These are phyloP conservation scores for Piromyces sp. DNA, from an alignment of 192 early-diverging fungal species.

Conservation along the genomic window DNA sequence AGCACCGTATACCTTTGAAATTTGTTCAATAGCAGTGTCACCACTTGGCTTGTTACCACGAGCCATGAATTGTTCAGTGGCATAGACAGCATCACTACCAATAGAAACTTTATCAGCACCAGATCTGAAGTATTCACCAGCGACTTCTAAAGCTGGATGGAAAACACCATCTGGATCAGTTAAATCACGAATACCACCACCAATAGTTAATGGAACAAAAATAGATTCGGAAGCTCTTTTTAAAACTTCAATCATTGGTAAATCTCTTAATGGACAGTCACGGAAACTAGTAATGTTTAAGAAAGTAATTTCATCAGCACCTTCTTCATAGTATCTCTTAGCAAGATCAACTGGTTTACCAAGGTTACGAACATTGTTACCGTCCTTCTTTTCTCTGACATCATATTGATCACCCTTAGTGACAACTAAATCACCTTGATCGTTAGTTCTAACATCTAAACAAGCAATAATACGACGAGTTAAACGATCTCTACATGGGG, in stretches of 20 bases:
- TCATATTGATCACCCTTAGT: slow-evolving; percentile 99
- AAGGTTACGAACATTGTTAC: slow-evolving; percentile 71
- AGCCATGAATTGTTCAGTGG: slow-evolving; percentile 65
- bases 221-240: slow-evolving; percentile 67
- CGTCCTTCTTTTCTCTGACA: slow-evolving; percentile 55
- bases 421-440: slow-evolving; percentile 91
- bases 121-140: slow-evolving; percentile 93
- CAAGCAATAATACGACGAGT: slow-evolving; percentile 91
- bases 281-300: slow-evolving; percentile 98
- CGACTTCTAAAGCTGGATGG: slow-evolving; percentile 87
- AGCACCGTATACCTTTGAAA: slow-evolving; percentile 80
- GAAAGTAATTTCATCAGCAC: slow-evolving; percentile 96
- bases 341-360: slow-evolving; percentile 95
- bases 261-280: slow-evolving; percentile 69
- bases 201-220: slow-evolving; percentile 98
- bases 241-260: slow-evolving; percentile 92
- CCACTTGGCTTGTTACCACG: slow-evolving; percentile 36
- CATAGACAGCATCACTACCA: slow-evolving; percentile 98
- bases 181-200: slow-evolving; percentile 91
- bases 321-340: slow-evolving; percentile 75
- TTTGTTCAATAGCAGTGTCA: slow-evolving; percentile 80
- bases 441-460: slow-evolving; percentile 91
- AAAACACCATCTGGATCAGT: slow-evolving; percentile 54
- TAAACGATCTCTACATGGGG: slow-evolving; percentile 28
- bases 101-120: slow-evolving; percentile 99